Base-by-base conservation (phyloP, 2,329 filamentous ascomycete species). In the Stenocarpella maydis region DNA sequence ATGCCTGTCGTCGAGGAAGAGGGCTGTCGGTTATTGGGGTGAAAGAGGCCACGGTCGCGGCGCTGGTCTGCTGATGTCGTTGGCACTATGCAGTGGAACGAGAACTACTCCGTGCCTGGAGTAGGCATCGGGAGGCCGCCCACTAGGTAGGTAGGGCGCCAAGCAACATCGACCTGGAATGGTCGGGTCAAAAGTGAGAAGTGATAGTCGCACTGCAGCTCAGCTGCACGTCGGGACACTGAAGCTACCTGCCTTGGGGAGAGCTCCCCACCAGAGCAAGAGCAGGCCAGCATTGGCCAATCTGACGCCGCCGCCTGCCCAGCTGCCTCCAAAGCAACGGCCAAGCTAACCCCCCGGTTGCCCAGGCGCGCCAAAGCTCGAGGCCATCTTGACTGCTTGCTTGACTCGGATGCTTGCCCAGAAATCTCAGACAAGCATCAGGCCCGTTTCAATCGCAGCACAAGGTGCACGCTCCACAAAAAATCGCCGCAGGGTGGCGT, bases 91-190 rank as follows among this genome's bases (percentile, higher is more conserved):
- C 58, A 31, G 49, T 65, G 61, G 37, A 65, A 47, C 47, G 26
- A 37, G 47, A 31, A 43, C 34, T 17, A 37, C 67, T 54, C 54
- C n/a, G n/a, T n/a, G n/a, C n/a, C n/a, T n/a, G n/a, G n/a, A n/a
- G n/a, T n/a, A n/a, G n/a, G n/a, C n/a, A n/a, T n/a, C n/a, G n/a
- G n/a, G 53, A 69, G 68, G 68, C 68, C 68, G 68, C 68, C 68
- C 68, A 55, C 54, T n/a, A n/a, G n/a, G n/a, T n/a, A n/a, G n/a
- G n/a, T n/a, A n/a, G 67, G 43, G 9, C 9, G 68, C 68, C 68
- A 69, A 69, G 68, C 47, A 14, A 10, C 50, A 45, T 65, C 47
- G 49, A 65, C 21, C 43, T 28, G 37, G 31, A 17, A 31, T 28
- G 24, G 47, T 19, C 53, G 61, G 47, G 45, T 37, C 21, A 26